Base-by-base conservation (phyloP, 148 eudicot species). In the Camellia granthamiana region DNA sequence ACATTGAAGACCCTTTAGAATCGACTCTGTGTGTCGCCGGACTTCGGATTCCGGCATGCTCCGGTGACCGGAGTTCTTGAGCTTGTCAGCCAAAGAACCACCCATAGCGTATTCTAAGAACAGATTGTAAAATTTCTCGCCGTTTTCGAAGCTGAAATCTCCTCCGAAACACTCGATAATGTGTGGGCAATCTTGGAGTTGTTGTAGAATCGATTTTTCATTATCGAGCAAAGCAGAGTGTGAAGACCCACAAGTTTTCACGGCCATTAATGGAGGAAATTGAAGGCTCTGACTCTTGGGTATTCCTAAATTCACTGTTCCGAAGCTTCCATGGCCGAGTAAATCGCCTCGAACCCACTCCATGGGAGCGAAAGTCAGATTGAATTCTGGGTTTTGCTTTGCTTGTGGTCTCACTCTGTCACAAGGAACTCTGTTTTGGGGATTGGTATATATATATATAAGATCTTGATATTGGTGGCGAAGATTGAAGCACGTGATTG, bases 321-420 rank as follows among this genome's bases (percentile, higher is more conserved):
- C 96, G 58, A 91, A 93, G 81, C 93, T 93, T 68, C 95, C 97
- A 65, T 85, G 88, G 9, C 95, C 97, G 13, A 91, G 72, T 10
- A 62, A 69, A 3, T 76, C 82, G 10, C 95, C 95, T 15, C 92
- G 86, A 70, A 92, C 64, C 92, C 91, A 93, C 88, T 91, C 93
- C 97, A 93, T 92, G 18, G 58, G 19, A 49, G 43, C 19, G 21
- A 78, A 30, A 30, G 18, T 76, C 3, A 78, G 52, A 18, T 69
- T 44, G 49, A 23, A 21, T 64, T 64, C 13, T 8, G 18, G 30
- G 54, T 18, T 59, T 59, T 75, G 2, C 7, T 15, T 30, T 30
- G 38, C 38, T 19, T 46, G 62, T 52, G 46, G 62, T 38, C 55
- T 23, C 38, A 30, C 64, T 30, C 4, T 21, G 65, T 3, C 42